Evolutionary conservation across 2,329 filamentous ascomycete species (phyloP).

Genomic region (Xylaria sp.): DNA sequence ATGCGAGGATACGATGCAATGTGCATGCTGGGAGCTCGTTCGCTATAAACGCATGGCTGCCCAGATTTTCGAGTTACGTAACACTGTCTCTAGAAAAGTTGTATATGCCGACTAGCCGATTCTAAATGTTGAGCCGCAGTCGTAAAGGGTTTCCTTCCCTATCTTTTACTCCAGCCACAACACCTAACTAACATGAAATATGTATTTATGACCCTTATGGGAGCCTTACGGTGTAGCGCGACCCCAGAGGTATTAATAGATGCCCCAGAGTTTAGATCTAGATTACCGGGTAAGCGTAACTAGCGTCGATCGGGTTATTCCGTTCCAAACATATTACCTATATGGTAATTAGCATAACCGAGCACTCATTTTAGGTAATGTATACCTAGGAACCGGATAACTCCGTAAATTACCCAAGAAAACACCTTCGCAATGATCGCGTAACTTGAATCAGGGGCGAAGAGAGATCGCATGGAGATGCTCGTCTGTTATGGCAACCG

Average conservation of each 20-base stretch:
- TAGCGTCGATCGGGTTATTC: conserved; percentile 17
- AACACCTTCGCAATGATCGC: too few relatives aligned
- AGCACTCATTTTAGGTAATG: conserved; percentile 21
- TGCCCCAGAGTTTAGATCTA: conserved; percentile 9
- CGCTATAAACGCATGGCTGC: not conserved
- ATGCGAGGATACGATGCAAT: not conserved
- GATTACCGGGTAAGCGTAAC: conserved; percentile 4
- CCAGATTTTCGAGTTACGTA: not conserved
- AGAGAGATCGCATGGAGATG: conserved; percentile 9
- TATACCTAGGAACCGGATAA: not conserved
- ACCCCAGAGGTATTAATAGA: not conserved
- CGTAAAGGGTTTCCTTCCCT: not conserved
- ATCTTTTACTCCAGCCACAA: not conserved
- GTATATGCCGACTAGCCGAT: not conserved
- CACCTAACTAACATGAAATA: too few relatives aligned
- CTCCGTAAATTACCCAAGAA: conserved; percentile 11
- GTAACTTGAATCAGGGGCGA: too few relatives aligned
- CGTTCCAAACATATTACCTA: not conserved
- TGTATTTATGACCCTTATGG: too few relatives aligned
- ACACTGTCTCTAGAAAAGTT: not conserved
- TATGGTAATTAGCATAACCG: not conserved
- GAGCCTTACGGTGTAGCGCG: not conserved
- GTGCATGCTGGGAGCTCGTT: not conserved
- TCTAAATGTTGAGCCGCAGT: not conserved
- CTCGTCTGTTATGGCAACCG: not conserved